Evolutionary conservation across 73 alveolate genomes (phyloP), one percentile per base, ranked within the genome.

Genomic region (Paramecium biaurelia): DNA sequence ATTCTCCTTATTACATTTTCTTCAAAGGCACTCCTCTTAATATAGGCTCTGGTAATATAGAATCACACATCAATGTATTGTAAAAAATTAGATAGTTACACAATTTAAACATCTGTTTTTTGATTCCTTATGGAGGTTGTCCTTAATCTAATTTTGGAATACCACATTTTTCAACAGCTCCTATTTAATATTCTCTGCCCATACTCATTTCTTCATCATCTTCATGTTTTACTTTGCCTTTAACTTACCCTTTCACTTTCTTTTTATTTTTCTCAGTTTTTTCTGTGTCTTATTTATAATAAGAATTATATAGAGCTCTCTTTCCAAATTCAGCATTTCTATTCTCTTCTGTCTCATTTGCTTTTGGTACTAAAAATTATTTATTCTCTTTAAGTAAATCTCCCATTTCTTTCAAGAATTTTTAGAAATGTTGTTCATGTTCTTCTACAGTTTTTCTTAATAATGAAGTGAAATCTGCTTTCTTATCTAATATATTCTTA

Each of bases 141-240:
- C 86, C 90, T 79, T 79, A 23, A 47, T 79, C 90, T 63, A 79
- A 79, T 24, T 79, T 79, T 42, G 90, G 90, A 41, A 79, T 47
- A 79, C 90, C 90, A 47, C 90, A 79, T 72, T 72, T 72, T 72
- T 72, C 86, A 10, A 72, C 86, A 35, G 86, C 58, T n/a, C 86
- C 86, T 34, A 72, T 35, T 72, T 72, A 38, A 72, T 72, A 72
- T 28, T 72, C 86, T 21, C 86, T 38, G 5, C 86, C 86, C 7
- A 35, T 35, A 37, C 59, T 35, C 58, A 72, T 32, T 14, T 35
- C 86, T 38, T 72, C 86, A 72, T 72, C 86, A 72, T 72, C 86
- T 72, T 72, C 86, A 20, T 72, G 56, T 38, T 72, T 72, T 10
- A 79, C 74, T 45, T 79, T 79, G 10, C 90, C 32, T 34, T 79